Percentiles rank a stretch among this genome's conserved stretches.
Evolutionary conservation across 768 basidiomycete genomes (phyloP).

Genomic region (Hericium erinaceus): DNA sequence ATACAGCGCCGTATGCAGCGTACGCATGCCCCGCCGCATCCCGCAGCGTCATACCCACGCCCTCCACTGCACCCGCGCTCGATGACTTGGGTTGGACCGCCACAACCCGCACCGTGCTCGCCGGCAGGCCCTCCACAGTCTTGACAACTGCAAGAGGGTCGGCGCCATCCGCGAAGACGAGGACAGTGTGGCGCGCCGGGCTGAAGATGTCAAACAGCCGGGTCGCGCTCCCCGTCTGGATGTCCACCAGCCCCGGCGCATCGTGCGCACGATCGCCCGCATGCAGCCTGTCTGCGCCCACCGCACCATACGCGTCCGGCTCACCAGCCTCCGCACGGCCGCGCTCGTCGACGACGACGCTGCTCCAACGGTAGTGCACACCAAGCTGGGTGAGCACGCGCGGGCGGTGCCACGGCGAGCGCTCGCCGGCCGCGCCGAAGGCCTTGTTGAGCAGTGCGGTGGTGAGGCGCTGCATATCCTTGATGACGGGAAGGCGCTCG

Average conservation of each 20-base stretch:
- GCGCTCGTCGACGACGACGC: conserved; percentile 8
- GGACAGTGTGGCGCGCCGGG: conserved; percentile 7
- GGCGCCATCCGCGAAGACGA: conserved; percentile 4
- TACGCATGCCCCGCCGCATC: conserved; percentile 8
- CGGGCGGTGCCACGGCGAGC: neutral
- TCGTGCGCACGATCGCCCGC: conserved; percentile 15
- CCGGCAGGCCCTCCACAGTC: neutral
- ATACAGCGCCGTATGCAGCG: neutral
- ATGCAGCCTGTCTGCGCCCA: neutral
- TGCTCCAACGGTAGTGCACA: conserved; percentile 12
- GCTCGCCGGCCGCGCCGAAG: neutral
- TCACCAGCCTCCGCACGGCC: neutral
- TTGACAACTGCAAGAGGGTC: neutral
- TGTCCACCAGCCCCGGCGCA: conserved; percentile 3
- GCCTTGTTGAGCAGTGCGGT: neutral
- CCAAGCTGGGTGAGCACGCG: conserved; percentile 1
- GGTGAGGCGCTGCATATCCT: conserved; percentile 10
- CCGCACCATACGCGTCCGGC: neutral
- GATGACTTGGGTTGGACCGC: neutral
- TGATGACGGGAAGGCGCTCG: conserved; percentile 14
- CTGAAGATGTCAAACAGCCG: conserved; percentile 10
- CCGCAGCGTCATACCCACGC: neutral
- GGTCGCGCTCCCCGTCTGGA: neutral
- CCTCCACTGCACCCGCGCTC: neutral
- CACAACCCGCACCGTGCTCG: neutral